Conservation (phyloP, 75 land plant species). For the Sequoia sempervirens region DNA sequence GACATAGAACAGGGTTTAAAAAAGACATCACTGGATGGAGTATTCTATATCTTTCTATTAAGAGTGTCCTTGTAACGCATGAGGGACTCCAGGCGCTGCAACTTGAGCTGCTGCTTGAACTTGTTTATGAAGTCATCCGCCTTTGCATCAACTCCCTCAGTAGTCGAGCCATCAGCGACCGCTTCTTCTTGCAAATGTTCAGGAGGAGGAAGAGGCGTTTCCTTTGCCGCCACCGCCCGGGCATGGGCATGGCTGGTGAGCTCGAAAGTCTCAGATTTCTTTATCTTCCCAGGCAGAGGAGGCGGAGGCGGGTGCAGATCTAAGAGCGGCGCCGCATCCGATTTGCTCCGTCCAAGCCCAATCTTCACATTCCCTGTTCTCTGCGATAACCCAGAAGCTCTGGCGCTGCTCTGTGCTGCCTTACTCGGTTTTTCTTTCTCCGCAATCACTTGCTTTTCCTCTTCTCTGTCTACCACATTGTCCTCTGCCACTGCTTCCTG, state of each 20-base stretch:
- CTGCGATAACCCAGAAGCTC: not conserved
- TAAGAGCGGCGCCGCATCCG: not conserved
- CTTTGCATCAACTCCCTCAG: conserved; percentile 49
- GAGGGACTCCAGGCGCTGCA: conserved; percentile 63
- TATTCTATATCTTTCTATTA: not conserved
- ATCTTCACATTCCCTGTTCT: not conserved
- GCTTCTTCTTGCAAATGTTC: not conserved
- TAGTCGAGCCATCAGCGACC: not conserved
- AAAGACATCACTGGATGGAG: not conserved
- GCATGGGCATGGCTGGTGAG: not conserved
- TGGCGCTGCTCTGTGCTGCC: not conserved
- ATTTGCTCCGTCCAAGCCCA: conserved; percentile 11
- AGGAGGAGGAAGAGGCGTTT: not conserved
- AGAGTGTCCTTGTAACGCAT: conserved; percentile 50
- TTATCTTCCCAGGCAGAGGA: not conserved
- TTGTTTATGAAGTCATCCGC: conserved; percentile 76
- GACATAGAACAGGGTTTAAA: not conserved
- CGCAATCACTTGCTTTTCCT: not conserved
- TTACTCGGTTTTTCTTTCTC: not conserved
- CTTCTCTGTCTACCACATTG: not conserved
- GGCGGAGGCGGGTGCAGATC: not conserved
- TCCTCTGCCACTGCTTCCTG: not conserved
- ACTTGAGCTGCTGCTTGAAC: conserved; percentile 63
- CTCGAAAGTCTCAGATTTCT: conserved; percentile 18
- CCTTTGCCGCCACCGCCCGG: not conserved